These are phyloP conservation scores for Urostyla sp. DNA, from an alignment of 73 alveolate species.

Conservation along the genomic window DNA sequence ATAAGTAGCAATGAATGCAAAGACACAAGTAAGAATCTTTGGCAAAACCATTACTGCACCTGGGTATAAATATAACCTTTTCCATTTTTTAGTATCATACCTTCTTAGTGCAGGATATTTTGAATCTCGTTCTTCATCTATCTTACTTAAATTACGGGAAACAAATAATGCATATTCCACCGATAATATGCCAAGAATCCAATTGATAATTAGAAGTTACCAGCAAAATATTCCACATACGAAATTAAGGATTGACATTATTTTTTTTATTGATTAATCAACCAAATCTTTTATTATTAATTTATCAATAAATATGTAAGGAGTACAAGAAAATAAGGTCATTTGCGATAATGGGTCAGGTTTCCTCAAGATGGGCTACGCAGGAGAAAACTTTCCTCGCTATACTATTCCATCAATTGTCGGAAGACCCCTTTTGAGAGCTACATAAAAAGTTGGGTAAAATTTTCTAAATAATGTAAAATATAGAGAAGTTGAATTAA, in stretches of 20 bases:
- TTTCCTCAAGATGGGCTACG: constrained; percentile 92
- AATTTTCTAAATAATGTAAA: too few relatives aligned
- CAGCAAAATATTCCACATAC: too few relatives aligned
- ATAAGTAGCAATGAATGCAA: neutral
- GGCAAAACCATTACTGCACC: neutral
- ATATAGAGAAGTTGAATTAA: constrained; percentile 77
- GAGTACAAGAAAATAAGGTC: constrained; percentile 40
- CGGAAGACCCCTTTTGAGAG: constrained; percentile 91
- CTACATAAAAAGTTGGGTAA: constrained; percentile 87
- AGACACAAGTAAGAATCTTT: neutral
- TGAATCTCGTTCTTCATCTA: constrained; percentile 28
- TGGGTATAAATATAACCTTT: constrained; percentile 1
- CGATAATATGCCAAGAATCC: constrained; percentile 6
- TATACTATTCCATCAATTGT: constrained; percentile 90
- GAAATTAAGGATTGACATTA: too few relatives aligned
- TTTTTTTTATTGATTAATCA: too few relatives aligned
- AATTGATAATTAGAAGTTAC: too few relatives aligned
- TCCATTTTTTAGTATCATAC: constrained; percentile 54
- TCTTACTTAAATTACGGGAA: neutral
- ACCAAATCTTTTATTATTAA: neutral
- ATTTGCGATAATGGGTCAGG: constrained; percentile 94
- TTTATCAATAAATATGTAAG: constrained; percentile 9
- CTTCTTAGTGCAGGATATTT: constrained; percentile 53
- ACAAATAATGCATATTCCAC: constrained; percentile 1
- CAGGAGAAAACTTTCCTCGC: constrained; percentile 87